phyloP scores from a whole-genome alignment of 2,329 filamentous ascomycete genomes.

The Alternaria triticimaculans region DNA sequence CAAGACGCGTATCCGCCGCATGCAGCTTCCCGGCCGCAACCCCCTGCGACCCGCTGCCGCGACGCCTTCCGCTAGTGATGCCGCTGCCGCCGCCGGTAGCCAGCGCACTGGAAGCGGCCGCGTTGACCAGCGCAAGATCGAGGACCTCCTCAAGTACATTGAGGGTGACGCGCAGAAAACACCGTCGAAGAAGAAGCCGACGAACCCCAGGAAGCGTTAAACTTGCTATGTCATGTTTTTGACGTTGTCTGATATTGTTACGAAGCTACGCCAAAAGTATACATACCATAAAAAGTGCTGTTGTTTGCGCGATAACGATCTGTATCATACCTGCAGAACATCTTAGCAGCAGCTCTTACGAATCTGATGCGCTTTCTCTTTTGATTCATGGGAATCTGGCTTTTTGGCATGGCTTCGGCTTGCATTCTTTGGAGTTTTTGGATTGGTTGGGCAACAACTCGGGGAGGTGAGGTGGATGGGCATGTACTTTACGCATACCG shows the following conservation, averaged over 20 bases:
- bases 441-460: neutral
- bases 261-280: conserved; percentile 1
- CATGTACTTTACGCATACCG: neutral
- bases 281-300: neutral
- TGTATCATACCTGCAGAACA: neutral
- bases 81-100: conserved; percentile 47
- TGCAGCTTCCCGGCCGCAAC: conserved; percentile 66
- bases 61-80: conserved; percentile 62
- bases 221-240: neutral
- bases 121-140: conserved; percentile 84
- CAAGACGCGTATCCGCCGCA: conserved; percentile 72
- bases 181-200: conserved; percentile 53
- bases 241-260: neutral
- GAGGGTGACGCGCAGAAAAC: conserved; percentile 67
- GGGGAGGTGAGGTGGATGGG: neutral
- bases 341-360: neutral
- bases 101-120: conserved; percentile 47
- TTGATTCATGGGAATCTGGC: neutral
- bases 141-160: conserved; percentile 93
- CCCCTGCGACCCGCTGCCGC: conserved; percentile 67
- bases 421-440: conserved; percentile 1
- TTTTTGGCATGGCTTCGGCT: neutral
- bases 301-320: neutral
- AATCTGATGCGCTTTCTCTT: neutral
- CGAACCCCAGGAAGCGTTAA: conserved; percentile 52